A percentile compares a stretch with the other conserved stretches of the same genome.
phyloP scores from a whole-genome alignment of 1,284 basidiomycete genomes.

The Schizopora paradoxa region DNA sequence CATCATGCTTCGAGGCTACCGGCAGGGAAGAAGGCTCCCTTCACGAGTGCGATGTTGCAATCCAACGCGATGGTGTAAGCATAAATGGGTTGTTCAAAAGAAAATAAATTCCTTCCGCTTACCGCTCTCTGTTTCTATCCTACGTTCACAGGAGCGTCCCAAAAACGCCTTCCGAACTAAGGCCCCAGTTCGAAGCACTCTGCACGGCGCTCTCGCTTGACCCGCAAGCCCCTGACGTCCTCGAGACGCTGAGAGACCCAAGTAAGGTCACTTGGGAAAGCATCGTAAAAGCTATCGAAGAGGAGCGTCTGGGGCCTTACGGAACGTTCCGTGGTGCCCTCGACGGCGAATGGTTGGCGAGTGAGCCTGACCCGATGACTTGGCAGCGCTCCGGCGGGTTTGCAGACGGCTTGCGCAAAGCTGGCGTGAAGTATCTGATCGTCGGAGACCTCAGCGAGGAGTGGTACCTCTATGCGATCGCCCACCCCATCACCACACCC shows the following conservation, averaged over 20 bases:
- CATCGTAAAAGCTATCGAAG: slow-evolving; percentile 55
- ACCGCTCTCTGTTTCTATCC: slow-evolving; percentile 9
- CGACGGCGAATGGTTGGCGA: slow-evolving; percentile 50
- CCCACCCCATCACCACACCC: slow-evolving; percentile 46
- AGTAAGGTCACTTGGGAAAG: slow-evolving; percentile 38
- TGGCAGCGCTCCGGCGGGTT: slow-evolving; percentile 64
- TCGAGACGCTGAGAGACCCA: slow-evolving; percentile 47
- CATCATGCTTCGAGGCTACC: slow-evolving; percentile 67
- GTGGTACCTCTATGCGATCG: slow-evolving; percentile 71
- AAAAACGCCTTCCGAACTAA: slow-evolving; percentile 51
- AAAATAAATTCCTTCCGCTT: not conserved
- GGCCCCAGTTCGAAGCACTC: slow-evolving; percentile 57
- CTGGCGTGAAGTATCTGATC: slow-evolving; percentile 56
- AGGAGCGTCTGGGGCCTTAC: slow-evolving; percentile 44
- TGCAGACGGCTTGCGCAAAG: slow-evolving; percentile 45
- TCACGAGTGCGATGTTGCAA: slow-evolving; percentile 59
- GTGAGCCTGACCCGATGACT: slow-evolving; percentile 49
- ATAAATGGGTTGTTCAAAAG: not conserved
- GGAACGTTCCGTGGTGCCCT: slow-evolving; percentile 68
- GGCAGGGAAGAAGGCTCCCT: slow-evolving; percentile 50
- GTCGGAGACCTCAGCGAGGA: slow-evolving; percentile 69
- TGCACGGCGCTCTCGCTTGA: slow-evolving; percentile 51
- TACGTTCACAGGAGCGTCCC: slow-evolving; percentile 38
- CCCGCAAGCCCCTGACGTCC: slow-evolving; percentile 40
- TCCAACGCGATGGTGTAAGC: slow-evolving; percentile 68